Evolutionary conservation across 352 stramenopile genomes (phyloP).

Genomic region (Phytopythium boreale): DNA sequence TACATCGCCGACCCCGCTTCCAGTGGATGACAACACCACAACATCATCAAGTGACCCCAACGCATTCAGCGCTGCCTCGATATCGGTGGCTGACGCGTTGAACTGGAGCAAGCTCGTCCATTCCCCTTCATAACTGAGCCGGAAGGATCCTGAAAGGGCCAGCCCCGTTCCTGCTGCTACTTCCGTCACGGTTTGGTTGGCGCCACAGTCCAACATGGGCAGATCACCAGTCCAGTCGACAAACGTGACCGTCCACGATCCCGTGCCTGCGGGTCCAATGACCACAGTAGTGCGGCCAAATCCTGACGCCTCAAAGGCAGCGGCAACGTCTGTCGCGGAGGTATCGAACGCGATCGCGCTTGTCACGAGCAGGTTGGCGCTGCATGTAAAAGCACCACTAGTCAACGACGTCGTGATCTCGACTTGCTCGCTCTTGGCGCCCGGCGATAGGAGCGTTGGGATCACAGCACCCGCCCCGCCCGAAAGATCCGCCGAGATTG

Average conservation of each 20-base stretch:
- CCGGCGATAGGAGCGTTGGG: slow-evolving; percentile 14
- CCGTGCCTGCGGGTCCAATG: slow-evolving; percentile 14
- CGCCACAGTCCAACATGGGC: slow-evolving; percentile 28
- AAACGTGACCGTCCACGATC: slow-evolving; percentile 41
- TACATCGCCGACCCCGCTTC: slow-evolving; percentile 4
- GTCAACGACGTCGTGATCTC: slow-evolving; percentile 29
- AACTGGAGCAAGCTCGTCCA: slow-evolving; percentile 24
- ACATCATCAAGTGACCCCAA: slow-evolving; percentile 22
- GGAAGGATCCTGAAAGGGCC: slow-evolving; percentile 30
- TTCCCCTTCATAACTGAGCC: slow-evolving; percentile 22
- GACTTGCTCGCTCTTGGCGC: slow-evolving; percentile 43
- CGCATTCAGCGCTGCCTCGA: slow-evolving; percentile 29
- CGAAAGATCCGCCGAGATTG: slow-evolving; percentile 16
- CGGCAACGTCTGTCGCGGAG: slow-evolving; percentile 10
- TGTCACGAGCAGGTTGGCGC: neutral
- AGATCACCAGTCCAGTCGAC: slow-evolving; percentile 41
- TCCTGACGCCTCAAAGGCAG: slow-evolving; percentile 18
- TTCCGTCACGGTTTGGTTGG: slow-evolving; percentile 36
- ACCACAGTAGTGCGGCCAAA: slow-evolving; percentile 25
- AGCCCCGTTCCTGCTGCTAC: slow-evolving; percentile 28
- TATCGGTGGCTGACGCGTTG: slow-evolving; percentile 19
- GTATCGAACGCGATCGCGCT: slow-evolving; percentile 29
- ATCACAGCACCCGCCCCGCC: slow-evolving; percentile 21
- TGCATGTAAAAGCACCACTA: slow-evolving; percentile 39
- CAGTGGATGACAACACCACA: slow-evolving; percentile 12